Base-by-base conservation (phyloP, 345 rosid genomes). In the Lumnitzera littorea region DNA sequence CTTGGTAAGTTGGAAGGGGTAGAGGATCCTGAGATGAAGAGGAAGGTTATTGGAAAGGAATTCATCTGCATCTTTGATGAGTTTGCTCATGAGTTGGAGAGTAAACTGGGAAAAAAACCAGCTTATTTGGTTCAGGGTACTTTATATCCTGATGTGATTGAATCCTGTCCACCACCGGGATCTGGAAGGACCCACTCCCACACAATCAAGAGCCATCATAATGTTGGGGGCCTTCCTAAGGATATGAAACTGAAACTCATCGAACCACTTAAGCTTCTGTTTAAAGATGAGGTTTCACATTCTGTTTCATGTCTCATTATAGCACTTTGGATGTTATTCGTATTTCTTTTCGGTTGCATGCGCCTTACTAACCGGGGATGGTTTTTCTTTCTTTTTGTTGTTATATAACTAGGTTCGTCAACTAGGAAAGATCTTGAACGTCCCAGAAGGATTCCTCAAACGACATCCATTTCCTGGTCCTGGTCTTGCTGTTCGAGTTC, bases 401-500 rank as follows among this genome's bases (percentile, higher is more conserved):
- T 50, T 15, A 51, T 71, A 57, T 72, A 2, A 50, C 51, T 76
- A 94, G 97, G 99, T 91, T 61, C 97, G 97, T 55, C 84, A 84
- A 70, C 88, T 95, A 17, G 96, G 99, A 50, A 81, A 58, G 74
- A 86, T 94, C 72, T 77, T 94, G 72, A 78, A 81, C 55, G 96
- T 91, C 64, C 97, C 97, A 0, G 89, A 70, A 66, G 91, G 76
- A 58, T 94, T 94, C 73, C 65, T 94, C 57, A 91, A 88, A 83
- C 96, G 95, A 11, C 99, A 95, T 54, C 99, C 99, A 23, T 95
- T 95, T 72, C 99, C 97, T 2, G 97, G 99, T 46, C 99, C 99
- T 67, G 99, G 99, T 56, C 97, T 95, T 60, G 97, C 99, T 0
- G 97, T 95, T 50, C 81, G 99, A 69, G 86, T 95, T 66, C 74